These are phyloP conservation scores for Takashimella tepidaria DNA, from an alignment of 1,284 basidiomycete genomes.

Conservation along the genomic window DNA sequence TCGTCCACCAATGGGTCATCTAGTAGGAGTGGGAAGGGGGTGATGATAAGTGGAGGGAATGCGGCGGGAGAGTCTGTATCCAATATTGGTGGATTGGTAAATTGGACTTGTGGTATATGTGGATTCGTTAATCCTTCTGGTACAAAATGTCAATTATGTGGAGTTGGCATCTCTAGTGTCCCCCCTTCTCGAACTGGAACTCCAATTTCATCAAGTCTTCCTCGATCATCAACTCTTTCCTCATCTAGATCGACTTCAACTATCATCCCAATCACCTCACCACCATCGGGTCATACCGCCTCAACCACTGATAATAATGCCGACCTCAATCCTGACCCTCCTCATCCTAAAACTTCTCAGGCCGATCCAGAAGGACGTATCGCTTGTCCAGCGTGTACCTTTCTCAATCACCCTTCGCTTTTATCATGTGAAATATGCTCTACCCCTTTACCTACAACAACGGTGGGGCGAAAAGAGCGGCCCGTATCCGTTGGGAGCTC, in stretches of 20 bases:
- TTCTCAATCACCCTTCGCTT: conserved; percentile 77
- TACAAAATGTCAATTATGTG: conserved; percentile 68
- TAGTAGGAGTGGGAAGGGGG: too few species aligned
- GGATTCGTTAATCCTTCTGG: conserved; percentile 67
- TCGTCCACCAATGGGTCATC: too few species aligned
- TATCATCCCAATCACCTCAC: too few species aligned
- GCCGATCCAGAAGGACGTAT: conserved; percentile 35
- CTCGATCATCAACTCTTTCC: conserved; percentile 9
- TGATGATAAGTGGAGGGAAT: too few species aligned
- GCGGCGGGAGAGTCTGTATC: too few species aligned
- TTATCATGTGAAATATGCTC: conserved; percentile 81
- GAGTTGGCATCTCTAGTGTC: conserved; percentile 39
- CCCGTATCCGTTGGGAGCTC: conserved; percentile 29
- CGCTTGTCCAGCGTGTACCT: conserved; percentile 83
- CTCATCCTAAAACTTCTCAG: too few species aligned
- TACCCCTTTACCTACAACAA: conserved; percentile 54
- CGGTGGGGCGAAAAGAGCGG: too few species aligned
- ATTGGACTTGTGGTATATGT: conserved; percentile 82
- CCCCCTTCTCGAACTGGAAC: neutral
- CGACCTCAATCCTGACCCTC: neutral
- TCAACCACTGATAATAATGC: too few species aligned
- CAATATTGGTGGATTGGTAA: conserved; percentile 3
- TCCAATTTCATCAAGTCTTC: neutral
- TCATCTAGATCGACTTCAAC: conserved; percentile 13
- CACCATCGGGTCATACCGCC: too few species aligned